Evolutionary conservation across 805 yeast species (phyloP).

Genomic region (Lipomyces japonicus): DNA sequence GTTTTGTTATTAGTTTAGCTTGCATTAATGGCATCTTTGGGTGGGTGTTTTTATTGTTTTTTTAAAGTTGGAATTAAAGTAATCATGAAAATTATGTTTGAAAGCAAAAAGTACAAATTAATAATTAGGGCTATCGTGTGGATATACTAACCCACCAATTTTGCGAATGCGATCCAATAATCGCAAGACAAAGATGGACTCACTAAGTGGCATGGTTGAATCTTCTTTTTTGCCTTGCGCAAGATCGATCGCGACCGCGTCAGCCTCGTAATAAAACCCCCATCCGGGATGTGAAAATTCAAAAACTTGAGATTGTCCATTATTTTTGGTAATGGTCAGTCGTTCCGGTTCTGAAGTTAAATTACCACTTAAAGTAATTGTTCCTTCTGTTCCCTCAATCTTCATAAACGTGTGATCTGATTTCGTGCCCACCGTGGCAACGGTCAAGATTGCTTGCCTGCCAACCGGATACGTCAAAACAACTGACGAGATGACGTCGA

Average conservation of each 20-base stretch:
- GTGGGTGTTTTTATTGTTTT: too few relatives aligned
- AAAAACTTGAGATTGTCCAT: too few relatives aligned
- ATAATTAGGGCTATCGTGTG: too few relatives aligned
- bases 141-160: neutral
- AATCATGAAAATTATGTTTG: too few relatives aligned
- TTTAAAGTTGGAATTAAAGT: too few relatives aligned
- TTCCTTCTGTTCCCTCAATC: constrained; percentile 1
- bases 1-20: too few relatives aligned
- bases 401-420: neutral
- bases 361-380: neutral
- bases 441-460: constrained; percentile 1
- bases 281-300: neutral
- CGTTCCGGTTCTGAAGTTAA: too few relatives aligned
- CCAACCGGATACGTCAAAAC: constrained; percentile 1
- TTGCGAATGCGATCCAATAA: neutral
- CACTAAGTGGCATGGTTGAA: neutral
- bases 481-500: neutral
- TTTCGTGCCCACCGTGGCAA: neutral
- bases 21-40: too few relatives aligned
- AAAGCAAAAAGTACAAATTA: too few relatives aligned
- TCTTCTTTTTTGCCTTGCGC: neutral
- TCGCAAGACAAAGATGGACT: neutral
- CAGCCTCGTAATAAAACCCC: neutral
- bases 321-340: too few relatives aligned
- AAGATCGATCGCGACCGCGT: neutral